Evolutionary conservation across 352 stramenopile genomes (phyloP).

Genomic region (Pythium coloratum): DNA sequence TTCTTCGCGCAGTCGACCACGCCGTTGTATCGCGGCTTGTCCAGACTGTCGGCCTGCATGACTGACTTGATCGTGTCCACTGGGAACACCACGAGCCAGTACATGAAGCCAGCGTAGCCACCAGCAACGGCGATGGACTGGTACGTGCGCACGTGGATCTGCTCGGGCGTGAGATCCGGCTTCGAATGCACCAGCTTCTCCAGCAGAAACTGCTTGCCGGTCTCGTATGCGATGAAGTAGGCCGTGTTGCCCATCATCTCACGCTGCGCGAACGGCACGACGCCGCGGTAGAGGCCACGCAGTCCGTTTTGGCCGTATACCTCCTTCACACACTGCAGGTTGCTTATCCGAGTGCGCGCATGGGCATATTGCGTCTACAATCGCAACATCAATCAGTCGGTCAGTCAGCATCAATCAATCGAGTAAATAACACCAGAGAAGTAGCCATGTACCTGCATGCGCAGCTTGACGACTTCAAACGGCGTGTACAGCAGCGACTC

Average conservation of each 20-base stretch:
- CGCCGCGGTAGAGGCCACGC: conserved; percentile 72
- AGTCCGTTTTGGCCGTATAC: conserved; percentile 63
- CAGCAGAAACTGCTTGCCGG: conserved; percentile 60
- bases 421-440: neutral
- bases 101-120: conserved; percentile 81
- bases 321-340: conserved; percentile 68
- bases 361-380: conserved; percentile 54
- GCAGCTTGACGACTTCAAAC: conserved; percentile 48
- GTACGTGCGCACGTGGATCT: conserved; percentile 66
- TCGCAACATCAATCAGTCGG: neutral
- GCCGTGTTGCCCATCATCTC: conserved; percentile 86
- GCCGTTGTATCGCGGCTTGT: conserved; percentile 69
- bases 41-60: conserved; percentile 73
- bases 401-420: neutral
- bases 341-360: conserved; percentile 60
- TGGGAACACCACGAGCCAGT: conserved; percentile 81
- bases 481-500: conserved; percentile 45
- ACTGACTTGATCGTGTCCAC: conserved; percentile 86
- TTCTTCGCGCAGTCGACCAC: conserved; percentile 66
- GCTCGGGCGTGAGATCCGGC: conserved; percentile 46
- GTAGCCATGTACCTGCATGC: conserved; percentile 36
- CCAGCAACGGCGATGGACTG: conserved; percentile 70
- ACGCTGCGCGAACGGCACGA: conserved; percentile 58
- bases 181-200: conserved; percentile 47
- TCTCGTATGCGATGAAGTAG: conserved; percentile 86